phyloP scores from a whole-genome alignment of 352 stramenopile species.

The Phytophthora citrophthora region DNA sequence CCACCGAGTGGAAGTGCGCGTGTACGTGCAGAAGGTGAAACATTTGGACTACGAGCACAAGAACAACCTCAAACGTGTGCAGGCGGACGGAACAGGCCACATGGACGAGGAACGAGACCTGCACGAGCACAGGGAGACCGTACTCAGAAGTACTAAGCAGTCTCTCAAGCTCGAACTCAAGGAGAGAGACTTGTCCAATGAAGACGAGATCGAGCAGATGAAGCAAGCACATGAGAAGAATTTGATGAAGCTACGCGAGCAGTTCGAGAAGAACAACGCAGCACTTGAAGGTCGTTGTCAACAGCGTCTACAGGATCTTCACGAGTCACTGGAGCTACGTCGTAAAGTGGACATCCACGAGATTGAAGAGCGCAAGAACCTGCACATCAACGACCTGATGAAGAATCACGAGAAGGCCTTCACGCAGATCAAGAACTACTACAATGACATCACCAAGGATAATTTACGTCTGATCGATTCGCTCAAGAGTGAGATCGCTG shows the following conservation, averaged over 20 bases:
- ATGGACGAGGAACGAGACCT: conserved; percentile 82
- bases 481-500: conserved; percentile 92
- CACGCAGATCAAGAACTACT: conserved; percentile 96
- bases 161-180: conserved; percentile 83
- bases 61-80: conserved; percentile 92
- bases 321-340: conserved; percentile 90
- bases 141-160: conserved; percentile 78
- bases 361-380: conserved; percentile 95
- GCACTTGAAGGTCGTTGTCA: conserved; percentile 82
- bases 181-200: conserved; percentile 85
- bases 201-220: conserved; percentile 89
- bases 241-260: conserved; percentile 89
- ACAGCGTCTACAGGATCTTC: conserved; percentile 65
- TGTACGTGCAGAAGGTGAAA: conserved; percentile 96
- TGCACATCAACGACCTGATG: conserved; percentile 96
- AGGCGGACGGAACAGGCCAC: conserved; percentile 65
- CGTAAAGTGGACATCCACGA: conserved; percentile 94
- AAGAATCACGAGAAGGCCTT: conserved; percentile 94
- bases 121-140: conserved; percentile 65
- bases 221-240: conserved; percentile 94
- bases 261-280: conserved; percentile 90
- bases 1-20: conserved; percentile 91
- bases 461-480: conserved; percentile 93
- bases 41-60: conserved; percentile 96
- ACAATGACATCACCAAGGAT: conserved; percentile 96